Conservation (phyloP, 2,329 filamentous ascomycete species). For the Verticillium zaregamsianum region DNA sequence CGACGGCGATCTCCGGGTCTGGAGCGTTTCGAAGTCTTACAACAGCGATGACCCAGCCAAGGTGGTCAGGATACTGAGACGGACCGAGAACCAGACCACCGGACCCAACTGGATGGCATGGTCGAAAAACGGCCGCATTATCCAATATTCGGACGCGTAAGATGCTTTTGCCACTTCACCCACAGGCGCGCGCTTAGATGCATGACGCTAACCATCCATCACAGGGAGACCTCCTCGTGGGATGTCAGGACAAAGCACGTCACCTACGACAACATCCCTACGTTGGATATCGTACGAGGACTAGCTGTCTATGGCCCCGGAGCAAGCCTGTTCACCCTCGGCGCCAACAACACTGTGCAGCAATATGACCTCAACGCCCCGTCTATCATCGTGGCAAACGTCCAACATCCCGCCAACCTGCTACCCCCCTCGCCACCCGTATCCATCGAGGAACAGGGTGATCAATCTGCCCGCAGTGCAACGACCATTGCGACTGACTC, state of each 20-base stretch:
- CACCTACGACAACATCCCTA: constrained; percentile 83
- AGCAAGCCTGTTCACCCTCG: constrained; percentile 87
- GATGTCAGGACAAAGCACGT: constrained; percentile 98
- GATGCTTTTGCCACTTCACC: constrained; percentile 28
- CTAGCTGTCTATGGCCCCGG: constrained; percentile 86
- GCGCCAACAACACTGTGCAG: constrained; percentile 82
- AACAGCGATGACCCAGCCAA: constrained; percentile 72
- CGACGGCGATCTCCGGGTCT: constrained; percentile 89
- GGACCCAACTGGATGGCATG: constrained; percentile 95
- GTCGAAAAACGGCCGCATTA: constrained; percentile 96
- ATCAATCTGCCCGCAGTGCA: constrained; percentile 41
- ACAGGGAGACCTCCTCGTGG: constrained; percentile 86
- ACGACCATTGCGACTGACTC: constrained; percentile 48
- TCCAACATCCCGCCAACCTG: constrained; percentile 77
- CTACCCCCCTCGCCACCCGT: constrained; percentile 80
- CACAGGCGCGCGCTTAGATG: constrained; percentile 44
- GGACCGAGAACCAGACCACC: constrained; percentile 66
- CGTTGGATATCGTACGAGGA: constrained; percentile 73
- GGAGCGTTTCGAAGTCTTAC: constrained; percentile 86
- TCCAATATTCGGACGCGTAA: constrained; percentile 88
- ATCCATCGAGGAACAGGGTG: constrained; percentile 67
- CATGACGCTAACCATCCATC: constrained; percentile 19
- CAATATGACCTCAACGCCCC: constrained; percentile 91
- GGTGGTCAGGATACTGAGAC: constrained; percentile 81
- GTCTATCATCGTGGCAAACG: constrained; percentile 75